A percentile compares a stretch with the other conserved stretches of the same genome.
These are phyloP conservation scores for Brettanomyces anomalus DNA, from an alignment of 805 yeast species.

Conservation along the genomic window DNA sequence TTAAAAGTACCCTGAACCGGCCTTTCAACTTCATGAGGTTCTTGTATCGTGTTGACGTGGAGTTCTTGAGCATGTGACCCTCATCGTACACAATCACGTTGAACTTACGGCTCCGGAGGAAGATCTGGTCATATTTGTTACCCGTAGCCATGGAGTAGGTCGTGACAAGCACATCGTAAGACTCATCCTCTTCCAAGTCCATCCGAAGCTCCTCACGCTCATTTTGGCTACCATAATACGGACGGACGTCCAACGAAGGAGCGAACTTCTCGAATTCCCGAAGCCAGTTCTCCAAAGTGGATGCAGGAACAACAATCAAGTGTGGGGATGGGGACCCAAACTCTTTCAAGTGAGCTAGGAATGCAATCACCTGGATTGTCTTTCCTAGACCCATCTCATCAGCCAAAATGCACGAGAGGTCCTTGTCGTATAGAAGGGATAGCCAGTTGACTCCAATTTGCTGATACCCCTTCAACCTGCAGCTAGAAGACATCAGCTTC, in stretches of 20 bases:
- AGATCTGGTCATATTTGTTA: conserved; percentile 69
- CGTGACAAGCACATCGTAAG: conserved; percentile 85
- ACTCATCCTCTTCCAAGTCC: conserved; percentile 44
- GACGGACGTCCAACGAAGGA: conserved; percentile 74
- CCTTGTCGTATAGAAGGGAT: conserved; percentile 62
- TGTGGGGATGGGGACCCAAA: conserved; percentile 63
- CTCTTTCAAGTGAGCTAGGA: conserved; percentile 76
- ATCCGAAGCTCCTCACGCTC: conserved; percentile 83
- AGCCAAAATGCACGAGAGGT: conserved; percentile 86
- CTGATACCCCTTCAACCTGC: conserved; percentile 79
- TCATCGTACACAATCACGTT: conserved; percentile 93
- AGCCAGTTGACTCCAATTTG: conserved; percentile 98
- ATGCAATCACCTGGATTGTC: conserved; percentile 92
- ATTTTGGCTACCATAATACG: conserved; percentile 82
- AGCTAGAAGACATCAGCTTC: conserved; percentile 45
- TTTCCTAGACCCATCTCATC: conserved; percentile 99
- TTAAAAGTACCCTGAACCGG: conserved; percentile 73
- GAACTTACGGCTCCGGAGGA: conserved; percentile 64
- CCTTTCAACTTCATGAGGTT: conserved; percentile 82
- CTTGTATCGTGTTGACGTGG: conserved; percentile 75
- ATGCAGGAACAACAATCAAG: conserved; percentile 89
- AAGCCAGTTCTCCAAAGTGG: conserved; percentile 95
- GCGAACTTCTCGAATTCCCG: conserved; percentile 88
- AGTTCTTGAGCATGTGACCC: conserved; percentile 94
- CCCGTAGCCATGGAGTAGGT: conserved; percentile 92